Conservation (phyloP, 257 asterid genomes). For the Nicotiana attenuata region DNA sequence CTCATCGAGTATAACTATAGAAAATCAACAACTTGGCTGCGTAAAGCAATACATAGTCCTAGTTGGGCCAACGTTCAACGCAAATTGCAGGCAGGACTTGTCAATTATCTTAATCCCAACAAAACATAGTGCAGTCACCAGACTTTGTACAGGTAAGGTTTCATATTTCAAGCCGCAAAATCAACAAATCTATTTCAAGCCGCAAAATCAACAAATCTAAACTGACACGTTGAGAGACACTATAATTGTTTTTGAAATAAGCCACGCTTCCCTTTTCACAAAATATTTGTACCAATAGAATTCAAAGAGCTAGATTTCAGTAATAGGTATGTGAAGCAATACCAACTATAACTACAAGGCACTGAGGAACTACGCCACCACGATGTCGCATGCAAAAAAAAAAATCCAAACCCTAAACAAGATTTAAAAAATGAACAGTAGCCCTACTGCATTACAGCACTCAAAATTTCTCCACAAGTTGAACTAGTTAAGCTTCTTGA, state of each 20-base stretch:
- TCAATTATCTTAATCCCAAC: background rate
- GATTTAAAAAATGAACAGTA: background rate
- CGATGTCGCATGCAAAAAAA: background rate
- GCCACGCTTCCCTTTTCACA: background rate
- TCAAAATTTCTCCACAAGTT: background rate
- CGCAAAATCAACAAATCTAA: too few species aligned
- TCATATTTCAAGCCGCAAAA: background rate
- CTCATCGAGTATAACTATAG: background rate
- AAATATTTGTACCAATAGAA: background rate
- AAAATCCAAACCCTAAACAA: background rate
- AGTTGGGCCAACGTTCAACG: background rate
- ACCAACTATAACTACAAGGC: background rate
- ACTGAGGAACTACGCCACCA: background rate
- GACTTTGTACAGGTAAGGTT: background rate
- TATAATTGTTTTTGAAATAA: background rate
- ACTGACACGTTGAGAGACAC: background rate
- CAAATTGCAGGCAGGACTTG: background rate
- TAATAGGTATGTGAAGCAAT: background rate
- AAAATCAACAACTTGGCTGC: too few species aligned
- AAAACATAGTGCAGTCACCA: background rate
- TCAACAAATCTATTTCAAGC: background rate
- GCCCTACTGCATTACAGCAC: background rate
- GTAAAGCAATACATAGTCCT: background rate
- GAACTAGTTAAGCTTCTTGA: constrained; percentile 32
- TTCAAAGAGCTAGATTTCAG: background rate